Evolutionary conservation across 768 basidiomycete genomes (phyloP).

Genomic region (Obba rivulosa): DNA sequence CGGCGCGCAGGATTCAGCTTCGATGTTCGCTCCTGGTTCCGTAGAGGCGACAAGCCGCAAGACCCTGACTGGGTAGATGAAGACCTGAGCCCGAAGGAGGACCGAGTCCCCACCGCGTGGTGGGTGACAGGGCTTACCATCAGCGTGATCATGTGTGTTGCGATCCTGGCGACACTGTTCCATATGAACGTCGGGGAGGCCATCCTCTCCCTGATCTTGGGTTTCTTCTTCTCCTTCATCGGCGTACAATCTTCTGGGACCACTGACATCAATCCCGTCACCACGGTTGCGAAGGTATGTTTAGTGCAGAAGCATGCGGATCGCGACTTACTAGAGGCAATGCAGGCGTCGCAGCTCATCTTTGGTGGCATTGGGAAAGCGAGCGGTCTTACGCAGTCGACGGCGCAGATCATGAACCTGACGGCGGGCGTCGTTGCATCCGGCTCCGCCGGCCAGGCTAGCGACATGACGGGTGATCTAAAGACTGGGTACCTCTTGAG

Average conservation of each 20-base stretch:
- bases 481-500: conserved; percentile 68
- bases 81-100: conserved; percentile 45
- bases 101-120: conserved; percentile 52
- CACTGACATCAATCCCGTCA: conserved; percentile 60
- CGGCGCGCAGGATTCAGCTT: too few relatives aligned
- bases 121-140: conserved; percentile 47
- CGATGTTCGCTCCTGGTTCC: too few relatives aligned
- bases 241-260: conserved; percentile 55
- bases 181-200: conserved; percentile 54
- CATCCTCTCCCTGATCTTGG: conserved; percentile 51
- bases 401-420: conserved; percentile 45
- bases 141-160: conserved; percentile 44
- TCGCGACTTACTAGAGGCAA: background rate
- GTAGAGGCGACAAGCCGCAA: too few relatives aligned
- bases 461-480: conserved; percentile 64
- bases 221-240: conserved; percentile 65
- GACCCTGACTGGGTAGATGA: too few relatives aligned
- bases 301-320: too few relatives aligned
- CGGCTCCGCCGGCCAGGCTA: conserved; percentile 50
- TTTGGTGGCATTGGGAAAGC: conserved; percentile 59
- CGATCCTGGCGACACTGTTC: conserved; percentile 51
- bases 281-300: conserved; percentile 49
- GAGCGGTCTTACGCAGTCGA: conserved; percentile 24
- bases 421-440: conserved; percentile 49
- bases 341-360: conserved; percentile 52